Evolutionary conservation across 179 eudicot species (phyloP).

Genomic region (Silene vulgaris): DNA sequence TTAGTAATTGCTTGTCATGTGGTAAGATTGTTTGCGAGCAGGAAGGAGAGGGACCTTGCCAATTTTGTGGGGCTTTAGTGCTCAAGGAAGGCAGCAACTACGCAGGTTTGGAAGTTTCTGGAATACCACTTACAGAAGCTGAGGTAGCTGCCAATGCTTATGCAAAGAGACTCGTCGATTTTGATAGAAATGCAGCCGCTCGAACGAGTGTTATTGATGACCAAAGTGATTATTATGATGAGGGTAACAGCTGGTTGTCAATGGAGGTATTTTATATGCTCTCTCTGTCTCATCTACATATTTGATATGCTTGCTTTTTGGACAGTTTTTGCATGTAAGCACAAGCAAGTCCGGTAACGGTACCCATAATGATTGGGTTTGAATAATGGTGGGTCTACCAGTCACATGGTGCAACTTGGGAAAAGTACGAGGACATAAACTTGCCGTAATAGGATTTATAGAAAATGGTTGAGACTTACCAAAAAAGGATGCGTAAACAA

Average conservation of each 20-base stretch:
- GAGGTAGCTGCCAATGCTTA: conserved; percentile 96
- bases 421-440: background rate
- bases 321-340: background rate
- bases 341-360: background rate
- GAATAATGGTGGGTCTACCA: background rate
- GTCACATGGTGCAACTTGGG: background rate
- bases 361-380: background rate
- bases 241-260: conserved; percentile 89
- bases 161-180: conserved; percentile 96
- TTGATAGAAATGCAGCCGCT: conserved; percentile 93
- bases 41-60: conserved; percentile 98
- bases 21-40: conserved; percentile 99
- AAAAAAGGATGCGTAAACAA: background rate
- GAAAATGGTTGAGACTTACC: background rate
- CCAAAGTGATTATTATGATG: conserved; percentile 94
- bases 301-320: background rate
- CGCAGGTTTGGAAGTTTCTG: conserved; percentile 73
- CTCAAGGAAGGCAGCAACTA: conserved; percentile 86
- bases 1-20: conserved; percentile 94
- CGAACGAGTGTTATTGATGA: conserved; percentile 98
- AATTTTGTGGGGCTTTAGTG: conserved; percentile 89
- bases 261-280: conserved; percentile 50
- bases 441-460: background rate
- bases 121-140: conserved; percentile 50
- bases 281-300: background rate